Evolutionary conservation across 1,284 basidiomycete genomes (phyloP).

Genomic region (Cryptococcus sp.): DNA sequence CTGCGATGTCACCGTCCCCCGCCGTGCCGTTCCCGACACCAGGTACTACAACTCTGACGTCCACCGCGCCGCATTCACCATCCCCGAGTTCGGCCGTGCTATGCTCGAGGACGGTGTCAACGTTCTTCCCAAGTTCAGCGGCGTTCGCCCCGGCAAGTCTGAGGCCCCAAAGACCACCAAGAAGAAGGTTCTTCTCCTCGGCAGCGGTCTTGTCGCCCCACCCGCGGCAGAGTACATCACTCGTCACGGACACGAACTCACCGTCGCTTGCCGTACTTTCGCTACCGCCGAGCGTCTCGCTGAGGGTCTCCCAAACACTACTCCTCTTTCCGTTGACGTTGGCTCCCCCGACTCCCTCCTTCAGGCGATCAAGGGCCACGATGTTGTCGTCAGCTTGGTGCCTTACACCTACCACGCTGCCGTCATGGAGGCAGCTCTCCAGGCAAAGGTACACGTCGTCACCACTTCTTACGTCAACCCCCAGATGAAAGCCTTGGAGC

Average conservation of each 20-base stretch:
- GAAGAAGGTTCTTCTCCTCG: constrained; percentile 85
- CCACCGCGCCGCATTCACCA: constrained; percentile 76
- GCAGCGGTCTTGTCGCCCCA: constrained; percentile 91
- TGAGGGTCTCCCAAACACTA: constrained; percentile 68
- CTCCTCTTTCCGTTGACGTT: constrained; percentile 82
- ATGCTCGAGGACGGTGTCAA: constrained; percentile 71
- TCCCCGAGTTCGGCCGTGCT: constrained; percentile 87
- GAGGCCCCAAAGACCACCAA: constrained; percentile 55
- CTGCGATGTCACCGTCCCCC: constrained; percentile 69
- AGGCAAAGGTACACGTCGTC: constrained; percentile 85
- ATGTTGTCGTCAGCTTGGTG: constrained; percentile 94
- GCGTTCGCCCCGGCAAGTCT: constrained; percentile 56
- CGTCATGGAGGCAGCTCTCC: constrained; percentile 94
- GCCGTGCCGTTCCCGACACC: constrained; percentile 67
- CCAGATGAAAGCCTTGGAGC: constrained; percentile 84
- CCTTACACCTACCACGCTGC: constrained; percentile 90
- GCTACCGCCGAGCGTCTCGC: constrained; percentile 69
- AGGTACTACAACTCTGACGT: constrained; percentile 85
- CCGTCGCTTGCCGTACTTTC: constrained; percentile 84
- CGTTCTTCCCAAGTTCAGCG: constrained; percentile 66
- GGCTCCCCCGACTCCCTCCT: constrained; percentile 72
- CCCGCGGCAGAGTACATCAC: constrained; percentile 93
- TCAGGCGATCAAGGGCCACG: constrained; percentile 76
- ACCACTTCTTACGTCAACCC: constrained; percentile 93
- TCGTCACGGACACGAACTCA: constrained; percentile 79